Base-by-base conservation (phyloP, 2,329 filamentous ascomycete genomes). In the Colletotrichum sp. region DNA sequence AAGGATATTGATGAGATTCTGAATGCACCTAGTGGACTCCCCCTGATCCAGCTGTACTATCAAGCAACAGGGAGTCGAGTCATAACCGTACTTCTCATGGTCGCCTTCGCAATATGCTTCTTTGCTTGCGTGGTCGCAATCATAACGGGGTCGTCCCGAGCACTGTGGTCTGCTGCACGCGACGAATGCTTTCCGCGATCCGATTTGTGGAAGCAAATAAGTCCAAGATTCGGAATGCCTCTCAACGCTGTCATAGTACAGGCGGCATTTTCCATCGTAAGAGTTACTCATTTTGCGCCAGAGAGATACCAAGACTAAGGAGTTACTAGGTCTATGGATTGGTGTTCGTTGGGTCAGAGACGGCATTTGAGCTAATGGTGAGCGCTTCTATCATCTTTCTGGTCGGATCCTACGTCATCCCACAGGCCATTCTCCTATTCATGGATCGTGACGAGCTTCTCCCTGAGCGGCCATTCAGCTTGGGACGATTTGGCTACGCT, bases 321-420 rank as follows among this genome's bases (percentile, higher is more conserved):
- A 30, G 10, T 8, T 44, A 36, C 4, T 36, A 81, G 77, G 6
- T 83, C 0, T 84, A 84, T 9, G 81, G 80, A 3, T 71, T 81
- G 8, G 80, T 83, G 1, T 83, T 81, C 62, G 75, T 83, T 2
- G 81, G 81, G 5, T 83, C 81, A 0, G 79, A 79, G 3, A 82
- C 81, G 2, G 82, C 82, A 2, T 81, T 81, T 34, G 76, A 79
- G 0, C 76, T 79, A 4, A 81, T 81, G 79, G 80, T 82, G 62
- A 81, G 77, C 67, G 78, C 80, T 0, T 76, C 79, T 8, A 81
- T 82, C 28, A 79, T 82, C 26, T 82, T 82, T 10, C 68, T 81
- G 0, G 78, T 80, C 32, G 80, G 79, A 0, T 81, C 80, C 1
- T 81, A 78, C 6, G 73, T 79, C 18, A 78, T 83, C 15, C 82